These are phyloP conservation scores for Alternaria ventricosa DNA, from an alignment of 2,329 filamentous ascomycete species.

Conservation along the genomic window DNA sequence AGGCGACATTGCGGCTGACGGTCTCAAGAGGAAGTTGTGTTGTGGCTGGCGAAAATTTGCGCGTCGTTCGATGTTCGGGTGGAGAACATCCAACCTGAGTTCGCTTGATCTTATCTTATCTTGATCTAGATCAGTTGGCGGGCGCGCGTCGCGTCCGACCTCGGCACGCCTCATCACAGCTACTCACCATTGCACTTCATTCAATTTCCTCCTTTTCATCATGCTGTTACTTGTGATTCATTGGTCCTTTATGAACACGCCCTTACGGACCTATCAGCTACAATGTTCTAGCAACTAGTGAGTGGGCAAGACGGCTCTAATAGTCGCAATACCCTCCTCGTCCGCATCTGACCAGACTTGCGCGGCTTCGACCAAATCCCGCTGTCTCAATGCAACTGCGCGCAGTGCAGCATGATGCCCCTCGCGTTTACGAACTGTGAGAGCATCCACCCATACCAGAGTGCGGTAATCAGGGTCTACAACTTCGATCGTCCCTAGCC, in stretches of 20 bases:
- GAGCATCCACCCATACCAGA: neutral
- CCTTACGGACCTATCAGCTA: neutral
- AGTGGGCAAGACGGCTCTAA: neutral
- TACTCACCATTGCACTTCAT: neutral
- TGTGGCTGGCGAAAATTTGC: conserved; percentile 11
- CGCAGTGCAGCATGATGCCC: neutral
- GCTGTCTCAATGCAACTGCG: neutral
- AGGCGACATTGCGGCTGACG: neutral
- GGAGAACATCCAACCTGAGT: neutral
- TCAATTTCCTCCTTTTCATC: neutral
- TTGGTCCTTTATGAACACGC: neutral
- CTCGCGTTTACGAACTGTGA: neutral
- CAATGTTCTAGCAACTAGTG: neutral
- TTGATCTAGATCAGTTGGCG: conserved; percentile 17
- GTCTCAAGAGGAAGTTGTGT: neutral
- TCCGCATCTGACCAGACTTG: neutral
- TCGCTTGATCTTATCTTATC: conserved; percentile 22
- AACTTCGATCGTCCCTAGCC: neutral
- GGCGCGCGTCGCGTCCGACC: neutral
- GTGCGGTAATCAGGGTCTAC: neutral
- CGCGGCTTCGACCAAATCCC: neutral
- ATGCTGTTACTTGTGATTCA: neutral
- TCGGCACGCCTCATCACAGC: neutral
- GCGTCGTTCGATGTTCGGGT: neutral
- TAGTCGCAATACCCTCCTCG: neutral